Base-by-base conservation (phyloP, 495 filamentous ascomycete genomes). In the Podospora conica region DNA sequence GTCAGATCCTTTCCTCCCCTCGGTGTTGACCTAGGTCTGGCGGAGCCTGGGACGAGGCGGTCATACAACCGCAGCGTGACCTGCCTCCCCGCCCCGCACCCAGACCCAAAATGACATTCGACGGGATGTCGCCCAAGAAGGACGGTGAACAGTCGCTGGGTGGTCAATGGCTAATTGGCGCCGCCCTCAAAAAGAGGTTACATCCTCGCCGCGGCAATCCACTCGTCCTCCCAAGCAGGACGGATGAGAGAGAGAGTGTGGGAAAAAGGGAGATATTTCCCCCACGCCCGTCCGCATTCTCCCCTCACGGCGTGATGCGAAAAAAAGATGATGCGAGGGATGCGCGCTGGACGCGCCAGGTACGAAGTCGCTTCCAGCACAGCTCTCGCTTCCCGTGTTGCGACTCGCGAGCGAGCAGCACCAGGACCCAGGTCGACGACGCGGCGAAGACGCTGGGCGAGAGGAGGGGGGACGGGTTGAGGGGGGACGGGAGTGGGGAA, bases 301-400 rank as follows among this genome's bases (percentile, higher is more conserved):
- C 23, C 6, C 29, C 21, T 20, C 58, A 27, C 25, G 58, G 31
- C 22, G 60, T 48, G 60, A 61, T 40, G 58, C 28, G 60, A 48
- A 48, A n/a, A n/a, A n/a, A 60, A n/a, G 54, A 29, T 61, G 60
- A 53, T 61, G 59, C 18, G 59, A 61, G 33, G 29, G 59, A 53
- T 61, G 59, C 31, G 31, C 29, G 59, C 40, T 21, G 20, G 54
- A 24, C 53, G 59, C 29, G 58, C 58, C 23, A 28, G 21, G 31
- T 54, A 20, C 48, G n/a, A 57, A 24, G 55, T 57, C 40, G 40
- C 22, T 27, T 57, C 55, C 11, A 57, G 15, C 11, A n/a, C n/a
- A n/a, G n/a, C 25, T 27, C 55, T 27, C 23, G 20, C 53, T 63
- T 55, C 23, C 27, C 27, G 40, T 48, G 25, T 54, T 63, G 53